These are phyloP conservation scores for Botrytis galanthina DNA, from an alignment of 2,329 filamentous ascomycete genomes.

Conservation along the genomic window DNA sequence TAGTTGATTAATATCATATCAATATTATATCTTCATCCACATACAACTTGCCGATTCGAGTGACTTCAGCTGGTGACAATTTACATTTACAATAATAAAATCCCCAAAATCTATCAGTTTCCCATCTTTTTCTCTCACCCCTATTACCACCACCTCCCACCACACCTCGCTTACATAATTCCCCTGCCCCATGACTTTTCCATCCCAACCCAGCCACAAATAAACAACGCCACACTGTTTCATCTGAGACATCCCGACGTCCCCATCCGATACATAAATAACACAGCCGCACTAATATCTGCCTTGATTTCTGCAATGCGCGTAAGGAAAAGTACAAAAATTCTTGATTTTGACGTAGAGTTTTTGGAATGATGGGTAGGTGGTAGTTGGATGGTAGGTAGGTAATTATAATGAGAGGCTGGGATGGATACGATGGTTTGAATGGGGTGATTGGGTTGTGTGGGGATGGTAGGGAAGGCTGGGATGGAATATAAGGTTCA, in stretches of 20 bases:
- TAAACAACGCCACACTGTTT: neutral
- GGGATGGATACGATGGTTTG: neutral
- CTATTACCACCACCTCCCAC: neutral
- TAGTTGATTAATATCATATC: no score
- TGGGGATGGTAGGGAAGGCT: neutral
- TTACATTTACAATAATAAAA: no score
- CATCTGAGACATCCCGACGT: neutral
- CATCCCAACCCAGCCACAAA: neutral
- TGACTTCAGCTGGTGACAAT: neutral
- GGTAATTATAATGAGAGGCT: neutral
- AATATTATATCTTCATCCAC: neutral
- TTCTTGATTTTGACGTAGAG: neutral
- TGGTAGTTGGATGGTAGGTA: neutral
- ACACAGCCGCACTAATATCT: neutral
- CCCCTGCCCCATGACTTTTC: neutral
- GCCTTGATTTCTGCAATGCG: neutral
- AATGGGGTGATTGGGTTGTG: neutral
- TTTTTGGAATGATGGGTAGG: neutral
- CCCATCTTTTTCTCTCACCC: neutral
- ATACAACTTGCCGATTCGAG: neutral
- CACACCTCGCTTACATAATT: neutral
- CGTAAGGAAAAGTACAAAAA: neutral
- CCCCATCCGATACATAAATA: neutral
- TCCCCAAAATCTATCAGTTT: neutral
- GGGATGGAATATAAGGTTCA: neutral